Evolutionary conservation across 805 yeast genomes (phyloP).

Genomic region (Sugiyamaella mastotermitis): DNA sequence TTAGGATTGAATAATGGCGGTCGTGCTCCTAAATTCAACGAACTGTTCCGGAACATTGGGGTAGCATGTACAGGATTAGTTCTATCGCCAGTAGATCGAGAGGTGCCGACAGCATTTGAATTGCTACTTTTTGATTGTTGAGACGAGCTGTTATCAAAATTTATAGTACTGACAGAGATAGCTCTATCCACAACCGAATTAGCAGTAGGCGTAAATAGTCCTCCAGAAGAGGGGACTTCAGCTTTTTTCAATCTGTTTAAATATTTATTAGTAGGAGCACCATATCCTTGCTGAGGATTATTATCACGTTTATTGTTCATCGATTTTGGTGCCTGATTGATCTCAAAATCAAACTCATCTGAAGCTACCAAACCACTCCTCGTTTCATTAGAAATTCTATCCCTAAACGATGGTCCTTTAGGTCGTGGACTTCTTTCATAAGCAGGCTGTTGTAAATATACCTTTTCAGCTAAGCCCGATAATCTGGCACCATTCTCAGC

Average conservation of each 20-base stretch:
- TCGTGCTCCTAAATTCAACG: slow-evolving; percentile 23
- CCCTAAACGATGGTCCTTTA: background rate
- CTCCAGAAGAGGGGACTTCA: background rate
- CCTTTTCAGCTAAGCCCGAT: no score
- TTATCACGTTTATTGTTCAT: no score
- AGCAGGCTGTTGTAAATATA: no score
- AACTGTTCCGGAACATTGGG: slow-evolving; percentile 6
- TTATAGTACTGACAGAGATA: background rate
- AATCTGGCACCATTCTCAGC: no score
- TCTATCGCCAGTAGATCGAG: background rate
- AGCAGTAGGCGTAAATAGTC: background rate
- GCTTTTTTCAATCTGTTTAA: background rate
- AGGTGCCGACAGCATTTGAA: background rate
- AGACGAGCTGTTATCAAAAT: background rate
- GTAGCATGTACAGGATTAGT: background rate
- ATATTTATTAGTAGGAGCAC: background rate
- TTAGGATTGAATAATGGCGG: slow-evolving; percentile 6
- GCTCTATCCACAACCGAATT: background rate
- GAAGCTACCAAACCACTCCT: no score
- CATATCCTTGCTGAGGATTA: no score
- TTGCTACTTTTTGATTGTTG: background rate
- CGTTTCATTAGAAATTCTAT: background rate
- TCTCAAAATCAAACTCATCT: no score
- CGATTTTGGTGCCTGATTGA: no score
- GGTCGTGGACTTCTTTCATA: slow-evolving; percentile 2